phyloP scores from a whole-genome alignment of 2,329 filamentous ascomycete species.

The Dactylonectria macrodidyma region DNA sequence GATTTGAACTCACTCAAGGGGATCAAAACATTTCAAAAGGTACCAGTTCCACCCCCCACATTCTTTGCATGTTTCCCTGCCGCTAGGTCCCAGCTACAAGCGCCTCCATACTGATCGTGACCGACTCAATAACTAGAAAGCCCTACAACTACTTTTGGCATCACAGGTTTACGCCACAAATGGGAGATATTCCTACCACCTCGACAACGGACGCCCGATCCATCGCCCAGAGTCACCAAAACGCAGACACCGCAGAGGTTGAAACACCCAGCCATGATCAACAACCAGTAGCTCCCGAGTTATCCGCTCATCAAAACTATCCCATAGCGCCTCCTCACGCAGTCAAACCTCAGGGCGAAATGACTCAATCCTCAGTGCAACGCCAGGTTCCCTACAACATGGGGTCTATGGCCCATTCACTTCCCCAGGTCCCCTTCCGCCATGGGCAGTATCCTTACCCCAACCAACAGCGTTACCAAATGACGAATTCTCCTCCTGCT shows the following conservation, averaged over 20 bases:
- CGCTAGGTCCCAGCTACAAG: slow-evolving; percentile 1
- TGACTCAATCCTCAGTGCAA: slow-evolving; percentile 49
- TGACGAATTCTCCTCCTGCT: slow-evolving; percentile 55
- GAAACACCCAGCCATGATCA: slow-evolving; percentile 28
- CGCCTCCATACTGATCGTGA: slow-evolving; percentile 1
- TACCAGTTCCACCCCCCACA: slow-evolving; percentile 1
- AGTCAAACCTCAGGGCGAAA: slow-evolving; percentile 61
- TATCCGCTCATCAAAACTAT: slow-evolving; percentile 41
- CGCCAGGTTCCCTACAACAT: slow-evolving; percentile 62
- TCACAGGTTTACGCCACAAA: slow-evolving; percentile 27
- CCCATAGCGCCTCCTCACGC: slow-evolving; percentile 55
- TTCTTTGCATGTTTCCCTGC: background rate
- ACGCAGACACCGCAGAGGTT: slow-evolving; percentile 23
- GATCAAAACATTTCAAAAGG: slow-evolving; percentile 8
- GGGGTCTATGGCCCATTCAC: slow-evolving; percentile 59
- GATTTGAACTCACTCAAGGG: background rate
- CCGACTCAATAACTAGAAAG: slow-evolving; percentile 8
- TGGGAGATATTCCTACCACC: slow-evolving; percentile 43
- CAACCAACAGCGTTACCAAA: slow-evolving; percentile 53
- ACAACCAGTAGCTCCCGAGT: slow-evolving; percentile 37
- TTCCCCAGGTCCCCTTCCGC: slow-evolving; percentile 60
- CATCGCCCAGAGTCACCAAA: slow-evolving; percentile 28
- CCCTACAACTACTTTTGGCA: slow-evolving; percentile 15
- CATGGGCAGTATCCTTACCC: slow-evolving; percentile 55
- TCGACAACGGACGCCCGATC: slow-evolving; percentile 34